Percentiles rank a stretch among this genome's conserved stretches.
Evolutionary conservation across 257 asterid genomes (phyloP).

Genomic region (Nicotiana paniculata): DNA sequence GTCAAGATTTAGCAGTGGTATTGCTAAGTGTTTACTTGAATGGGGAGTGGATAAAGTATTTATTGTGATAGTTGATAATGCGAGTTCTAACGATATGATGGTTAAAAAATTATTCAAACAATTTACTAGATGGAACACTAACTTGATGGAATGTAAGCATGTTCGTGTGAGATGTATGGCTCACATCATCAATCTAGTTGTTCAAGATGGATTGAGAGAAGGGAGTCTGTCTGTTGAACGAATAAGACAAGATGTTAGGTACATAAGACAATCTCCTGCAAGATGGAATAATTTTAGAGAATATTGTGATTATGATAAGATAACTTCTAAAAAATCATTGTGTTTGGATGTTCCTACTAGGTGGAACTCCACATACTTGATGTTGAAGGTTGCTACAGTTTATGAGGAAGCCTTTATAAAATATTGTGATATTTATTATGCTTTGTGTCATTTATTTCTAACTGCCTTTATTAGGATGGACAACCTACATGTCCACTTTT

Average conservation of each 20-base stretch:
- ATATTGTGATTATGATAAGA: not conserved
- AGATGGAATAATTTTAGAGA: not conserved
- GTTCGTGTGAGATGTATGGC: not conserved
- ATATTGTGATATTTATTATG: not conserved
- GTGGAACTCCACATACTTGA: slow-evolving; percentile 13
- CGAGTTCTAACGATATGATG: not conserved
- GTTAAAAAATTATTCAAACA: not conserved
- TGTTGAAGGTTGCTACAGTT: not conserved
- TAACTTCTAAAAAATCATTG: not conserved
- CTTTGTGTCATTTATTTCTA: not conserved
- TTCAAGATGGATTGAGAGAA: slow-evolving; percentile 2
- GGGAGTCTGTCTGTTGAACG: not conserved
- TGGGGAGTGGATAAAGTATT: not conserved
- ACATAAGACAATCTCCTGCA: not conserved
- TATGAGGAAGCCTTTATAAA: not conserved
- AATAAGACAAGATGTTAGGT: not conserved
- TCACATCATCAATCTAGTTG: slow-evolving; percentile 6
- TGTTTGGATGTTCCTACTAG: slow-evolving; percentile 1
- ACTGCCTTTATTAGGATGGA: not conserved
- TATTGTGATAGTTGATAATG: not conserved
- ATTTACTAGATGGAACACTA: not conserved
- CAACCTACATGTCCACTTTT: not conserved
- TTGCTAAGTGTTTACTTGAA: not conserved
- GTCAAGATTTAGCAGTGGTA: not conserved
- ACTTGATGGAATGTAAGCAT: not conserved